Percentiles rank a stretch among this genome's conserved stretches.
Conservation (phyloP, 371 early-diverging fungal genomes). For the Mortierella polycephala region DNA sequence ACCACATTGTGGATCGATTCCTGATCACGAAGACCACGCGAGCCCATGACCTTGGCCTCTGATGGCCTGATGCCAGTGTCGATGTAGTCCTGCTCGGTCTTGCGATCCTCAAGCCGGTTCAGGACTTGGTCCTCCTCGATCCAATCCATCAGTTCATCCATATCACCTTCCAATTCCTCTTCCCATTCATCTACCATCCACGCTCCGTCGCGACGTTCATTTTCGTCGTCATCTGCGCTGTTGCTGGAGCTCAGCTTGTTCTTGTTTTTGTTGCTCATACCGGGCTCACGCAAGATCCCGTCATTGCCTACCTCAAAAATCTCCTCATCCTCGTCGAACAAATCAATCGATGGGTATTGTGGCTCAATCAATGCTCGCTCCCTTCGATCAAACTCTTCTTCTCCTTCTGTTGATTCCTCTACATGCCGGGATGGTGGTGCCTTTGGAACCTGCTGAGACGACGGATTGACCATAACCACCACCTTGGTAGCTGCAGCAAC, state of each 20-base stretch:
- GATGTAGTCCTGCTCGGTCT: not conserved
- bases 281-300: conserved; percentile 17
- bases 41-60: conserved; percentile 24
- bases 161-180: conserved; percentile 48
- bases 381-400: conserved; percentile 3
- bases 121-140: conserved; percentile 26
- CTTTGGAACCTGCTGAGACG: not conserved
- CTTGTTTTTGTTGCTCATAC: not conserved
- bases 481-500: not conserved
- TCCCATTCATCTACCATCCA: conserved; percentile 55
- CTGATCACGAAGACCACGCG: conserved; percentile 25
- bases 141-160: conserved; percentile 48
- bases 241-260: not conserved
- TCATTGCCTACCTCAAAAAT: conserved; percentile 38
- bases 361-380: conserved; percentile 37
- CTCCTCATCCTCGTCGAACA: conserved; percentile 43
- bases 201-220: conserved; percentile 17
- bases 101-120: conserved; percentile 1
- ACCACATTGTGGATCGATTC: conserved; percentile 17
- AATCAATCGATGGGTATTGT: conserved; percentile 34
- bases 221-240: no score
- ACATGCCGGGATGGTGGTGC: conserved; percentile 9
- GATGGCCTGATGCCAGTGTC: no score
- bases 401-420: not conserved
- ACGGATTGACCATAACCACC: no score